Conservation (phyloP, 768 basidiomycete genomes). For the Strobilomyces confusus region DNA sequence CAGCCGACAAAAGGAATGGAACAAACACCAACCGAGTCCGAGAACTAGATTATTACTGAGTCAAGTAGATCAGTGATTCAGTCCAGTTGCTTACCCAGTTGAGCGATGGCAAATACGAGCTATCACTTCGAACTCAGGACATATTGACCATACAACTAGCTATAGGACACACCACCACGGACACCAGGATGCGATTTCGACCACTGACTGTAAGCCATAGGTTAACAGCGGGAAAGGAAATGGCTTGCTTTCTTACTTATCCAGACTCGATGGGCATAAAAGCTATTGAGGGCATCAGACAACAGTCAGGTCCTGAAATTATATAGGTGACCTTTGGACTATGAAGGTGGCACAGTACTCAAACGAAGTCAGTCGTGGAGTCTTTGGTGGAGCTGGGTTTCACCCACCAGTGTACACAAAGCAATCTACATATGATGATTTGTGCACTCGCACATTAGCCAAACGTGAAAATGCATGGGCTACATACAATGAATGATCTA, state of each 20-base stretch:
- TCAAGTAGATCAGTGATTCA: not conserved
- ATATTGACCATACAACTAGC: no score
- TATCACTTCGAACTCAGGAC: slow-evolving; percentile 1
- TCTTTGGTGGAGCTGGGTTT: no score
- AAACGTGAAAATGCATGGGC: no score
- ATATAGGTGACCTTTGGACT: not conserved
- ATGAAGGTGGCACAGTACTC: not conserved
- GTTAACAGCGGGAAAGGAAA: not conserved
- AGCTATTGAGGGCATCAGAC: not conserved
- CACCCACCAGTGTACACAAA: no score
- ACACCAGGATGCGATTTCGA: slow-evolving; percentile 12
- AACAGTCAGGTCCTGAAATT: not conserved
- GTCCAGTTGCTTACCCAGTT: slow-evolving; percentile 9
- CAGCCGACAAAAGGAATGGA: not conserved
- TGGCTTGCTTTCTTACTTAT: slow-evolving; percentile 16
- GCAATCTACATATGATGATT: no score
- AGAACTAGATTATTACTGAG: slow-evolving; percentile 4
- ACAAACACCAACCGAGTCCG: slow-evolving; percentile 14
- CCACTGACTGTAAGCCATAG: slow-evolving; percentile 13
- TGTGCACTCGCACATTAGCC: no score
- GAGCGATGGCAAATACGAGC: slow-evolving; percentile 7
- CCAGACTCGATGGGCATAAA: slow-evolving; percentile 12
- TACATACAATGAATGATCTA: no score
- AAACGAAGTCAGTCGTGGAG: not conserved
- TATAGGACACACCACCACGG: slow-evolving; percentile 10